Percentiles rank a stretch among this genome's conserved stretches.
These are phyloP conservation scores for Cyberlindnera mycetangii DNA, from an alignment of 805 yeast species.

Conservation along the genomic window DNA sequence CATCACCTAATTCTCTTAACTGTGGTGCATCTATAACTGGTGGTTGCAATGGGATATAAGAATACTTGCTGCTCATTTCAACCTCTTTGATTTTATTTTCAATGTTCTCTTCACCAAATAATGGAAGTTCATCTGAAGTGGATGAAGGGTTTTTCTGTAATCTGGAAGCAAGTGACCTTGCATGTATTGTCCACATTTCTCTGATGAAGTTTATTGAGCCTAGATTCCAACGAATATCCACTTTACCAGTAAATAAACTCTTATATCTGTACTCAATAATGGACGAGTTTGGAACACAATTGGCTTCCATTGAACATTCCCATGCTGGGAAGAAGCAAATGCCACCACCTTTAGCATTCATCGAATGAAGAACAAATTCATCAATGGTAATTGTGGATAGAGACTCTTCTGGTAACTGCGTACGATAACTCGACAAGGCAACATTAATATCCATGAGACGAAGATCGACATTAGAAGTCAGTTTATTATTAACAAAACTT, in stretches of 20 bases:
- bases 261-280: slow-evolving; percentile 63
- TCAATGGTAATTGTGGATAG: slow-evolving; percentile 44
- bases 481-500: slow-evolving; percentile 36
- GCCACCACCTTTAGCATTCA: slow-evolving; percentile 69
- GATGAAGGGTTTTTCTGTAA: slow-evolving; percentile 33
- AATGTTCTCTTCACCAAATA: slow-evolving; percentile 32
- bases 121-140: slow-evolving; percentile 19
- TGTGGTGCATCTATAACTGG: slow-evolving; percentile 89
- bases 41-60: slow-evolving; percentile 62
- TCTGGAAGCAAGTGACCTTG: slow-evolving; percentile 65
- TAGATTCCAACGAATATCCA: slow-evolving; percentile 90
- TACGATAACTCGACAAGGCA: slow-evolving; percentile 60
- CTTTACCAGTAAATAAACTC: slow-evolving; percentile 82
- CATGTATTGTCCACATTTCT: slow-evolving; percentile 90
- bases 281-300: slow-evolving; percentile 51
- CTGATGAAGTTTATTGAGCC: slow-evolving; percentile 88
- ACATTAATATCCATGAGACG: slow-evolving; percentile 61
- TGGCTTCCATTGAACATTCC: slow-evolving; percentile 69
- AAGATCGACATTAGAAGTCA: slow-evolving; percentile 53
- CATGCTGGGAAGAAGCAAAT: slow-evolving; percentile 80
- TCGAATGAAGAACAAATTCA: slow-evolving; percentile 54
- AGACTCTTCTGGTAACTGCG: slow-evolving; percentile 48
- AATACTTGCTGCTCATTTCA: slow-evolving; percentile 45
- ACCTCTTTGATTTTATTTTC: slow-evolving; percentile 45
- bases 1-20: slow-evolving; percentile 87